A percentile compares a stretch with the other conserved stretches of the same genome.
These are phyloP conservation scores for Strobilomyces confusus DNA, from an alignment of 768 basidiomycete species.

Conservation along the genomic window DNA sequence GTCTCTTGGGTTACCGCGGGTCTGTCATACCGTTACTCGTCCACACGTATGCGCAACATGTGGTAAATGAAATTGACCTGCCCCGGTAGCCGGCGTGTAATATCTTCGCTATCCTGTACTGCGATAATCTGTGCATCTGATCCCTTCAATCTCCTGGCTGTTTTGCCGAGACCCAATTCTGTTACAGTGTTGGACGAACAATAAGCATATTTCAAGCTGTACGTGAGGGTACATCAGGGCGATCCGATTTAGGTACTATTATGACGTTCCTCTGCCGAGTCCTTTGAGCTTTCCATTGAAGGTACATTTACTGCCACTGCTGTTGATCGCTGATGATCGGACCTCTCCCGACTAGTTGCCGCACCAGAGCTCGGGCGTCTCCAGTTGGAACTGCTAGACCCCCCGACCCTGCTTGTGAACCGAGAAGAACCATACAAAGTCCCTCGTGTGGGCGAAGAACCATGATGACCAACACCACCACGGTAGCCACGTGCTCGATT, in stretches of 20 bases:
- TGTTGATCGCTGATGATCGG: slow-evolving; percentile 17
- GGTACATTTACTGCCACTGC: slow-evolving; percentile 3
- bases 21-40: slow-evolving; percentile 16
- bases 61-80: slow-evolving; percentile 12
- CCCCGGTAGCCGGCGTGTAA: slow-evolving; percentile 7
- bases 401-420: slow-evolving; percentile 15
- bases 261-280: slow-evolving; percentile 19
- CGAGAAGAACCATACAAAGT: slow-evolving; percentile 12
- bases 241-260: slow-evolving; percentile 21
- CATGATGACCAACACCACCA: slow-evolving; percentile 16
- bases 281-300: slow-evolving; percentile 26
- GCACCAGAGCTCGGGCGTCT: slow-evolving; percentile 12
- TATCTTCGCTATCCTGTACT: slow-evolving; percentile 6
- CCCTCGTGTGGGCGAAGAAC: slow-evolving; percentile 9
- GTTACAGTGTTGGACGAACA: slow-evolving; percentile 19
- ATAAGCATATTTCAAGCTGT: slow-evolving; percentile 19
- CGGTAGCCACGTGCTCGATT: slow-evolving; percentile 20
- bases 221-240: slow-evolving; percentile 16
- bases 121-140: slow-evolving; percentile 17
- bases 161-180: slow-evolving; percentile 16
- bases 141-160: slow-evolving; percentile 26
- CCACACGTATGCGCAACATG: slow-evolving; percentile 5
- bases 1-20: slow-evolving; percentile 3
- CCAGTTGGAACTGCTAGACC: slow-evolving; percentile 15
- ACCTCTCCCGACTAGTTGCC: slow-evolving; percentile 13